These are phyloP conservation scores for Phaeodactylum tricornutum DNA, from an alignment of 108 stramenopile genomes.

Conservation along the genomic window DNA sequence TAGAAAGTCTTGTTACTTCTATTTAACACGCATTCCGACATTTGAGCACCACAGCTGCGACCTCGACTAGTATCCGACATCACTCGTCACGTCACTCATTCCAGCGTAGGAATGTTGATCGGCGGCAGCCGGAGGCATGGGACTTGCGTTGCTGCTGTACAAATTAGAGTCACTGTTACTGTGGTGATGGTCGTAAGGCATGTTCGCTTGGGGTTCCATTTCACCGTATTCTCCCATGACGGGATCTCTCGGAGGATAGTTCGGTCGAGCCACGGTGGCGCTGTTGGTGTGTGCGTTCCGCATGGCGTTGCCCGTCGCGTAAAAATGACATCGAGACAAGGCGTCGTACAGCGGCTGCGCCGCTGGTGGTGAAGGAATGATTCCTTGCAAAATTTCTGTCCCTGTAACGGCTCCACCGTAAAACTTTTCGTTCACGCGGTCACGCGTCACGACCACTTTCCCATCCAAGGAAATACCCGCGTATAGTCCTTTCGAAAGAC, in stretches of 20 bases:
- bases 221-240: not conserved
- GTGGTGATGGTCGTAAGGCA: not conserved
- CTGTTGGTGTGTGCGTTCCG: conserved; percentile 8
- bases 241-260: not conserved
- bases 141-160: not conserved
- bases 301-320: conserved; percentile 43
- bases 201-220: too few species aligned
- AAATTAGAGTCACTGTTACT: not conserved
- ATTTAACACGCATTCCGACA: too few species aligned
- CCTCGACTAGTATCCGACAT: too few species aligned
- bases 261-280: too few species aligned
- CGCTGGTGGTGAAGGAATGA: conserved; percentile 68
- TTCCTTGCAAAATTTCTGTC: conserved; percentile 52
- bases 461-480: conserved; percentile 92
- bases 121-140: conserved; percentile 18
- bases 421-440: conserved; percentile 92
- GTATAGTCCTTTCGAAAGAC: conserved; percentile 86
- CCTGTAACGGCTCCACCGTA: conserved; percentile 74
- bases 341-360: conserved; percentile 87
- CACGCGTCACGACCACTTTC: conserved; percentile 65
- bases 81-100: conserved; percentile 35
- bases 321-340: conserved; percentile 69
- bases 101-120: conserved; percentile 30
- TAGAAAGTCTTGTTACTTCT: too few species aligned
- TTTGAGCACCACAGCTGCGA: too few species aligned